These are phyloP conservation scores for Sorghum bicolor DNA, from an alignment of 176 grass and related monocot genomes.

Conservation along the genomic window Sorghum_bicolor_NCBIv3 NC_012870.2:57495501-57496000, in stretches of 20 bases:
- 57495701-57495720: slow-evolving; percentile 46
- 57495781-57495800: neutral
- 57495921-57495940: slow-evolving; percentile 8
- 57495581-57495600: slow-evolving; percentile 1
- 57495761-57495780: neutral
- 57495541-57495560: neutral
- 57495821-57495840: neutral
- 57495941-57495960: slow-evolving; percentile 18
- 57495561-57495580: slow-evolving; percentile 8
- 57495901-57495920: slow-evolving; percentile 11
- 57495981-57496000: neutral
- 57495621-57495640: slow-evolving; percentile 16
- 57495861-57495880: neutral
- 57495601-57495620: neutral
- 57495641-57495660: slow-evolving; percentile 29
- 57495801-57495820: neutral
- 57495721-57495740: slow-evolving; percentile 14
- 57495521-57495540: neutral
- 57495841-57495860: neutral
- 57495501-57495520: neutral
- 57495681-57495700: slow-evolving; percentile 23
- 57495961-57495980: neutral
- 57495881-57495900: slow-evolving; percentile 10
- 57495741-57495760: neutral
- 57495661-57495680: slow-evolving; percentile 8